Percentiles rank a stretch among this genome's conserved stretches.
phyloP scores from a whole-genome alignment of 768 basidiomycete genomes.

The Lactifluus hygrophoroides region DNA sequence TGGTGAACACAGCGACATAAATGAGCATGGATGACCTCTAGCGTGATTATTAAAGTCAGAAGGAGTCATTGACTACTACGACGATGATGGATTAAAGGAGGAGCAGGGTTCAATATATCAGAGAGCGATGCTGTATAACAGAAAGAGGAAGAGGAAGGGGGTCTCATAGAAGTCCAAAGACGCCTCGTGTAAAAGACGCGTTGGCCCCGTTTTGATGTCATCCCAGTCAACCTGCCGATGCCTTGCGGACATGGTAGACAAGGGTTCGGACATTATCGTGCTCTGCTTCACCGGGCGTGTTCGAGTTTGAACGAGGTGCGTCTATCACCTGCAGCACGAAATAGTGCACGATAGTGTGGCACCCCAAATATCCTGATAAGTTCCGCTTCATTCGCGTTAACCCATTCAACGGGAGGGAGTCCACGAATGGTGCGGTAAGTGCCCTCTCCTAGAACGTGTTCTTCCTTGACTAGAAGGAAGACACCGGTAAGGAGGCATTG shows the following conservation, averaged over 20 bases:
- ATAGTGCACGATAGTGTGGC: slow-evolving; percentile 61
- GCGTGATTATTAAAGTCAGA: neutral
- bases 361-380: slow-evolving; percentile 69
- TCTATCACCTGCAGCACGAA: slow-evolving; percentile 64
- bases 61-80: slow-evolving; percentile 5
- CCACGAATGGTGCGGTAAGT: slow-evolving; percentile 69
- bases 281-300: slow-evolving; percentile 31
- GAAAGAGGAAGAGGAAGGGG: slow-evolving; percentile 2
- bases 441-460: slow-evolving; percentile 55
- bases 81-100: slow-evolving; percentile 5
- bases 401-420: slow-evolving; percentile 70
- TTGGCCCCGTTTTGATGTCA: slow-evolving; percentile 22
- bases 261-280: slow-evolving; percentile 11
- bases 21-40: slow-evolving; percentile 11
- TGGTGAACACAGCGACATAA: slow-evolving; percentile 16
- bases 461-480: slow-evolving; percentile 57
- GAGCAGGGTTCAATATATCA: slow-evolving; percentile 5
- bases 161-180: slow-evolving; percentile 12
- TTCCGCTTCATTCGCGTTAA: slow-evolving; percentile 55
- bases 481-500: slow-evolving; percentile 37
- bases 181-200: slow-evolving; percentile 21
- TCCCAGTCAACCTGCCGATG: slow-evolving; percentile 14
- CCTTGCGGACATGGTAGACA: slow-evolving; percentile 20
- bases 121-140: slow-evolving; percentile 5
- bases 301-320: slow-evolving; percentile 69